Evolutionary conservation across 768 basidiomycete species (phyloP), one percentile per base, ranked within the genome.

Genomic region (Rhizopogon rudus): DNA sequence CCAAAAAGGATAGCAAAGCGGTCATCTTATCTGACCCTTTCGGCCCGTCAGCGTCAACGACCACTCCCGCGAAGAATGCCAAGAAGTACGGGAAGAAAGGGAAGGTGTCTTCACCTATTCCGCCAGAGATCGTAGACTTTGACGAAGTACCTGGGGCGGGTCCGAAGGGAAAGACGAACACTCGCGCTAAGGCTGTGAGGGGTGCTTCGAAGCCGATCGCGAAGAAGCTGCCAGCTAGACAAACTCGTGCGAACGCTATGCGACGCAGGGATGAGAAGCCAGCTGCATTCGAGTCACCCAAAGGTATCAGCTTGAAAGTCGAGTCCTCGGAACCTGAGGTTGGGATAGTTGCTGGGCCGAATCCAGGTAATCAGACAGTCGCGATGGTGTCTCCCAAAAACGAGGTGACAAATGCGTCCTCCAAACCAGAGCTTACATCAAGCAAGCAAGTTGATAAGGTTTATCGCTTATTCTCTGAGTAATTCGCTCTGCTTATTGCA

Each of bases 31-130:
- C 31, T 6, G 17, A 48, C 17, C 31, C 51, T 4, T 37, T 25
- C 17, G 57, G 40, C 25, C 25, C 25, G 25, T 25, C 25, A 25
- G 25, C 25, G 6, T 43, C 55, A 10, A 52, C 60, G 6, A 46
- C 29, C 17, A 49, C 55, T 25, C 39, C 56, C 46, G 29, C 37
- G 9, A 63, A 54, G 4, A 53, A 57, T 29, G 57, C 61, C 3
- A 76, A 69, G 53, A 73, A 67, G 56, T 69, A 67, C 55, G 64
- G 64, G 3, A 72, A 67, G 58, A 72, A 71, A 59, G 66, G 61
- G 16, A 69, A 70, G 37, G 60, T 61, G 25, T 67, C 74, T 6
- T 71, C 75, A 29, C 66, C 73, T 17, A 41, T 40, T 3, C 53
- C 54, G 16, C 46, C 50, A 2, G 55, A 52, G 5, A 42, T 35